Conservation (phyloP, 768 basidiomycete species). For the Roridomyces roridus region DNA sequence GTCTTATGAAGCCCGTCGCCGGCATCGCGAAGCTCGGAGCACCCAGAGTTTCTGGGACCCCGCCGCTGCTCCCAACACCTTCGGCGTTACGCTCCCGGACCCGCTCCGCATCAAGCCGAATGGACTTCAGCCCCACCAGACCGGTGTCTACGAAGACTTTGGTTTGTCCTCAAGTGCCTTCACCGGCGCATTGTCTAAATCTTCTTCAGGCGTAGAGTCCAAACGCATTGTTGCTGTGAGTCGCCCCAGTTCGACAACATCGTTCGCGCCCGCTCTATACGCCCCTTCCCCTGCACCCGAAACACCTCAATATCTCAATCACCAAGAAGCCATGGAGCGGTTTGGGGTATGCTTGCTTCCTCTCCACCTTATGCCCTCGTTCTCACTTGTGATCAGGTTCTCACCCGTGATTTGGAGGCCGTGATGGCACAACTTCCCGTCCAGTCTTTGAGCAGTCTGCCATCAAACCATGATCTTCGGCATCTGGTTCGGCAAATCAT, state of each 20-base stretch:
- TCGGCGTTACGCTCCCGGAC: slow-evolving; percentile 81
- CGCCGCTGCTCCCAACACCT: slow-evolving; percentile 70
- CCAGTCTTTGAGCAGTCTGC: slow-evolving; percentile 71
- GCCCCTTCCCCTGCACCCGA: slow-evolving; percentile 71
- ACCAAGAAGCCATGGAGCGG: slow-evolving; percentile 88
- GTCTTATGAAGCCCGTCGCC: slow-evolving; percentile 83
- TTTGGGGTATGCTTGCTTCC: slow-evolving; percentile 72
- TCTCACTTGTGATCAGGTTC: slow-evolving; percentile 33
- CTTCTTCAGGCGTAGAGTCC: slow-evolving; percentile 53
- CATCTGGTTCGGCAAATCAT: slow-evolving; percentile 85
- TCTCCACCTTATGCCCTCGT: not conserved
- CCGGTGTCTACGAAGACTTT: slow-evolving; percentile 95
- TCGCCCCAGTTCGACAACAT: slow-evolving; percentile 73
- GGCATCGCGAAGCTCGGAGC: slow-evolving; percentile 82
- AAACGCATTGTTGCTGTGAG: slow-evolving; percentile 58
- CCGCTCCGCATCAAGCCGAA: slow-evolving; percentile 83
- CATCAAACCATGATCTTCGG: slow-evolving; percentile 86
- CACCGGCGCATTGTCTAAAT: slow-evolving; percentile 8
- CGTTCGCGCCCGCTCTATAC: slow-evolving; percentile 62
- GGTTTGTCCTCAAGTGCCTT: slow-evolving; percentile 46
- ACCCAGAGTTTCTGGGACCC: slow-evolving; percentile 91
- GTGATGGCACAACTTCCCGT: slow-evolving; percentile 77
- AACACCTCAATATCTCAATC: slow-evolving; percentile 56
- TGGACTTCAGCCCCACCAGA: slow-evolving; percentile 83
- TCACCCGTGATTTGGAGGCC: slow-evolving; percentile 78